Evolutionary conservation across 257 asterid genomes (phyloP).

Genomic region (Solanum ossicruentum): DNA sequence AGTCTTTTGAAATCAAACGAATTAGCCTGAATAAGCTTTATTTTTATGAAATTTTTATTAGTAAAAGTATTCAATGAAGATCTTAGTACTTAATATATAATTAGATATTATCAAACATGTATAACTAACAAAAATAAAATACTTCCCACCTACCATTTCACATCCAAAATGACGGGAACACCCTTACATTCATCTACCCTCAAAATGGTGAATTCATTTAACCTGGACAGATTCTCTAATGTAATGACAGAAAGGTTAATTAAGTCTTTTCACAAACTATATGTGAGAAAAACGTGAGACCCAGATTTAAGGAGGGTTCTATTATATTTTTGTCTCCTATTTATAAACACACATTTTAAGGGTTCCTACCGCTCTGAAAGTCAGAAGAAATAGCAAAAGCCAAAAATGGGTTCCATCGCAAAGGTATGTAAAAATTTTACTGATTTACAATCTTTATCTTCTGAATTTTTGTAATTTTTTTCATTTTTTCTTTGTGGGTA

Average conservation of each 20-base stretch:
- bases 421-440: neutral
- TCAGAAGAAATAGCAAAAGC: neutral
- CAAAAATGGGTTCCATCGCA: neutral
- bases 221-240: slow-evolving; percentile 7
- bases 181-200: neutral
- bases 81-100: neutral
- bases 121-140: too few species aligned
- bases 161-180: slow-evolving; percentile 2
- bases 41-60: neutral
- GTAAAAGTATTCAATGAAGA: neutral
- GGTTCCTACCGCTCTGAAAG: neutral
- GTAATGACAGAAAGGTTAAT: neutral
- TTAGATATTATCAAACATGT: neutral
- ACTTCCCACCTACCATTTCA: neutral
- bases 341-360: neutral
- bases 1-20: too few species aligned
- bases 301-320: neutral
- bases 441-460: neutral
- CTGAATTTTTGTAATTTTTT: neutral
- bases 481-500: neutral
- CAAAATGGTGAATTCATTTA: slow-evolving; percentile 10
- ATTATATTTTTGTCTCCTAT: neutral
- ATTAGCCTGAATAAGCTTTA: neutral
- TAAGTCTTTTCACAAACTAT: slow-evolving; percentile 1
- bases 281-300: neutral